Conservation (phyloP, 768 basidiomycete genomes). For the Russula sp. region DNA sequence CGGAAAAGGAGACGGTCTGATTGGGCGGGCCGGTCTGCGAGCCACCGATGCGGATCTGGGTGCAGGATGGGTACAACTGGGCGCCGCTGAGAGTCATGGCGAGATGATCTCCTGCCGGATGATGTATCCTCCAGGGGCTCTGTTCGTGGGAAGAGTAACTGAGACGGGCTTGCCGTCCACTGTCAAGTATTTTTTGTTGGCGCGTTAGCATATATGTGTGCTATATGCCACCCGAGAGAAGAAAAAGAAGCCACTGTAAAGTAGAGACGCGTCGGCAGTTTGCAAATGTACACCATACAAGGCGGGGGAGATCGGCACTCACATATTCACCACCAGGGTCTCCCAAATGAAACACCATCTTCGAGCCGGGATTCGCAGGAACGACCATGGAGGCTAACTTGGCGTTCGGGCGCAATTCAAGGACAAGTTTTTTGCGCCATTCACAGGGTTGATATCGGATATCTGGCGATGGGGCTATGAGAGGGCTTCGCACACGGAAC, state of each 20-base stretch:
- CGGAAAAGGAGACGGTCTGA: conserved; percentile 61
- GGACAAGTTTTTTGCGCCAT: conserved; percentile 45
- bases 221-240: too few relatives aligned
- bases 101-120: conserved; percentile 73
- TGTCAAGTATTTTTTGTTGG: neutral
- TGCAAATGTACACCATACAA: neutral
- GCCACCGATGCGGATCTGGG: conserved; percentile 46
- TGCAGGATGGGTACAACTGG: conserved; percentile 76
- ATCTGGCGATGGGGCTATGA: conserved; percentile 33
- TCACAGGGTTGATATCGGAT: conserved; percentile 35
- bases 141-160: conserved; percentile 33
- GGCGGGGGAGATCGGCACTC: conserved; percentile 7
- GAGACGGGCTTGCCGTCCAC: conserved; percentile 25
- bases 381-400: conserved; percentile 40
- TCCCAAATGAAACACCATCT: conserved; percentile 44
- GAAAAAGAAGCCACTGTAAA: conserved; percentile 33
- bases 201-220: neutral
- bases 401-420: conserved; percentile 53
- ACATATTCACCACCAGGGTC: conserved; percentile 32
- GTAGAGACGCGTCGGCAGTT: too few relatives aligned
- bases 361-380: conserved; percentile 49
- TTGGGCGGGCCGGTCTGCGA: conserved; percentile 42
- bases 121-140: conserved; percentile 65
- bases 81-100: conserved; percentile 51
- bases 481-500: conserved; percentile 6